Conservation (phyloP, 2,329 filamentous ascomycete species). For the Xylariaceae sp. region DNA sequence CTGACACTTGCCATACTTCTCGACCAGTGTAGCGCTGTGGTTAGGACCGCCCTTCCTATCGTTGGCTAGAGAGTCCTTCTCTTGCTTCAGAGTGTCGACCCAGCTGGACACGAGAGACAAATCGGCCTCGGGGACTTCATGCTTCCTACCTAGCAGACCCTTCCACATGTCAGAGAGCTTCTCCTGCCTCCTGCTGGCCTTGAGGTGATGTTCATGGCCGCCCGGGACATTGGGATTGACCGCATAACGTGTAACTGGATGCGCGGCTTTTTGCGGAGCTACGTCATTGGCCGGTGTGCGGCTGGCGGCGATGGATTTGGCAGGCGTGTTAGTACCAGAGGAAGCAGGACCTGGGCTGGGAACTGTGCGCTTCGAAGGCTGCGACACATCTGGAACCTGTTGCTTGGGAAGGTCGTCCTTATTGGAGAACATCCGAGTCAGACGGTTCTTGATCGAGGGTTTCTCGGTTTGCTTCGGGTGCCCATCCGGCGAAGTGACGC, state of each 20-base stretch:
- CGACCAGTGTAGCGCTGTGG: conserved; percentile 74
- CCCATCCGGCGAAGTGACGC: conserved; percentile 31
- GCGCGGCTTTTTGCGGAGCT: conserved; percentile 29
- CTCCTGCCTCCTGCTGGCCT: conserved; percentile 87
- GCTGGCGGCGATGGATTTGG: conserved; percentile 30
- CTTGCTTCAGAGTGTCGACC: conserved; percentile 89
- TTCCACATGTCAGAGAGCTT: conserved; percentile 92
- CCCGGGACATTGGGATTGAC: conserved; percentile 54
- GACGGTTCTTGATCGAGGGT: conserved; percentile 59
- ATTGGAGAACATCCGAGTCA: conserved; percentile 64
- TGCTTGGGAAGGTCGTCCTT: conserved; percentile 47
- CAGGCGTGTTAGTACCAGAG: conserved; percentile 34
- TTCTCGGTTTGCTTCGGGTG: conserved; percentile 48
- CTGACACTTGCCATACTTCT: conserved; percentile 98
- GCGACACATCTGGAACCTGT: conserved; percentile 35
- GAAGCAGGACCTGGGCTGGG: conserved; percentile 29
- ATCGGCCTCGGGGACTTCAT: conserved; percentile 73
- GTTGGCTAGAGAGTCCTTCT: conserved; percentile 72
- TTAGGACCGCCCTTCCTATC: conserved; percentile 78
- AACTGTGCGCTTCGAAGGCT: conserved; percentile 25
- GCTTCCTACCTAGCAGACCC: conserved; percentile 80
- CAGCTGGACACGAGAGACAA: conserved; percentile 91
- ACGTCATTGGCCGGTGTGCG: conserved; percentile 30
- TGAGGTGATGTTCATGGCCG: conserved; percentile 83
- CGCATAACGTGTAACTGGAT: conserved; percentile 48